Evolutionary conservation across 2,329 filamentous ascomycete species (phyloP), one percentile per base, ranked within the genome.

Genomic region (Colletotrichum sojae): DNA sequence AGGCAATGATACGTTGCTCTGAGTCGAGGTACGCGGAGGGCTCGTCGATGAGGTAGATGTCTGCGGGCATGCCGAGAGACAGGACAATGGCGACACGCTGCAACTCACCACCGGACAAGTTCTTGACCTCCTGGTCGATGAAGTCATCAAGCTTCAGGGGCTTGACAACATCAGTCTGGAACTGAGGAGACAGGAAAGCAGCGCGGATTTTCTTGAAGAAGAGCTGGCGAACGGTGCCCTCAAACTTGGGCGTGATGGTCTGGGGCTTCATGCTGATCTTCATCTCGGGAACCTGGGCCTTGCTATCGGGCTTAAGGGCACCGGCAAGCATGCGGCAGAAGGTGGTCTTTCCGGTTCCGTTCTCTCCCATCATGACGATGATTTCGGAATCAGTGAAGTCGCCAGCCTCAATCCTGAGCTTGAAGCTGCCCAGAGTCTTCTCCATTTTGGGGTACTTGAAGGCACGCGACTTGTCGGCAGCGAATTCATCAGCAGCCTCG

Each of bases 151-250:
- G 91, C 86, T 97, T 98, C 71, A 99, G 89, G n/a, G 97, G 96
- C 86, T 98, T 98, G 85, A 98, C 97, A 67, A 99, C 97, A 81
- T 99, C 96, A 15, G 96, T 99, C 86, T 99, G 96, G 89, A 99
- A 99, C 82, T 99, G 96, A 36, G 96, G 96, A 75, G 91, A 96
- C 76, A 99, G 82, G 89, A 99, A 99, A 45, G 95, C 91, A 71
- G 94, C 91, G 88, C 97, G 97, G 84, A 99, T 99, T 86, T 96
- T 95, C 91, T 99, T 99, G 90, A 98, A 97, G 88, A 99, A 98
- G 58, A 99, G 89, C 82, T 98, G 94, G 72, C 96, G 94, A 67
- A 99, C 96, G 46, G 95, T 99, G 72, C 97, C 96, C 73, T 95
- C 92, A 79, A 97, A 99, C 83, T 98, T 99, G 78, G 96, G 96